Conservation (phyloP, 805 yeast genomes). For the Pichia paraexigua region DNA sequence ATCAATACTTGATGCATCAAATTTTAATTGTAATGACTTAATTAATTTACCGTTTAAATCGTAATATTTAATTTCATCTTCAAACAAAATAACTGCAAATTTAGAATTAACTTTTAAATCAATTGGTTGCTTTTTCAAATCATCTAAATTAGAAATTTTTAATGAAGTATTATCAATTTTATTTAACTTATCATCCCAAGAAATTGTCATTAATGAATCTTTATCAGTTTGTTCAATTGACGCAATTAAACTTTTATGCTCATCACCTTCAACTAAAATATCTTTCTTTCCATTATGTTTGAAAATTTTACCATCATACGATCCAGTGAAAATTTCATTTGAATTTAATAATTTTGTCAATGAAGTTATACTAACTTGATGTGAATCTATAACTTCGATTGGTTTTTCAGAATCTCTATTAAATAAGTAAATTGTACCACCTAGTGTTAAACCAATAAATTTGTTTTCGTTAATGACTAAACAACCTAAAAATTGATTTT, state of each 20-base stretch:
- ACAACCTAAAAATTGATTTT: slow-evolving; percentile 67
- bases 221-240: slow-evolving; percentile 31
- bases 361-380: slow-evolving; percentile 75
- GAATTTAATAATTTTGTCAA: slow-evolving; percentile 27
- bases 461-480: slow-evolving; percentile 51
- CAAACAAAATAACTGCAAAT: slow-evolving; percentile 37
- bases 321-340: slow-evolving; percentile 46
- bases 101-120: slow-evolving; percentile 31
- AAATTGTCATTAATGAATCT: slow-evolving; percentile 33
- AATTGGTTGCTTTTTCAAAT: slow-evolving; percentile 42
- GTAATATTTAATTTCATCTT: slow-evolving; percentile 32
- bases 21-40: slow-evolving; percentile 27
- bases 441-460: slow-evolving; percentile 54
- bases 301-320: slow-evolving; percentile 71
- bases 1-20: slow-evolving; percentile 40
- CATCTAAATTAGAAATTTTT: slow-evolving; percentile 20
- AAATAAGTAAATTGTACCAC: slow-evolving; percentile 66
- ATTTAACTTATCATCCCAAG: slow-evolving; percentile 83
- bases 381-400: slow-evolving; percentile 51
- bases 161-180: slow-evolving; percentile 20
- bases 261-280: slow-evolving; percentile 27
- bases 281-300: slow-evolving; percentile 46
- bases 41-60: slow-evolving; percentile 24
- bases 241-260: slow-evolving; percentile 62
- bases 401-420: slow-evolving; percentile 32